A percentile compares a stretch with the other conserved stretches of the same genome.
phyloP scores from a whole-genome alignment of 1,284 basidiomycete species.

The Trametes sp. region DNA sequence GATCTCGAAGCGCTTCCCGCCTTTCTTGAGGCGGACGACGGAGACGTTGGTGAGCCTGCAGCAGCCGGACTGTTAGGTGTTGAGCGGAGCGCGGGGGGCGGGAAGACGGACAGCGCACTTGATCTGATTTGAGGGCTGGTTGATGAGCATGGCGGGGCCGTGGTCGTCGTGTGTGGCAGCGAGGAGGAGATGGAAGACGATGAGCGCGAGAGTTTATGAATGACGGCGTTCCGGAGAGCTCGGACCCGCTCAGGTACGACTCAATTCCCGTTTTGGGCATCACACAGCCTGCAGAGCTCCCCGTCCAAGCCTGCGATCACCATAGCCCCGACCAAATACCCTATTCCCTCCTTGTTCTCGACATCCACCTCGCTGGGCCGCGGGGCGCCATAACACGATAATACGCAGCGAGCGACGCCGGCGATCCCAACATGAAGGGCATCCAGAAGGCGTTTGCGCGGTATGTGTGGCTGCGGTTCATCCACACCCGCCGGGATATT shows the following conservation, averaged over 20 bases:
- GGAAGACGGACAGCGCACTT: slow-evolving; percentile 58
- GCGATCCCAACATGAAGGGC: slow-evolving; percentile 80
- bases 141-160: slow-evolving; percentile 57
- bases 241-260: slow-evolving; percentile 1
- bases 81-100: slow-evolving; percentile 8
- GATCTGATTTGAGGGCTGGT: slow-evolving; percentile 89
- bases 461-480: slow-evolving; percentile 48
- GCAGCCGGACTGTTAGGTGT: slow-evolving; percentile 24
- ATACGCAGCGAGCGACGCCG: too few relatives aligned
- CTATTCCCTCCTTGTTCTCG: neutral
- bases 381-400: too few relatives aligned
- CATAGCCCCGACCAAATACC: slow-evolving; percentile 7
- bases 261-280: slow-evolving; percentile 22
- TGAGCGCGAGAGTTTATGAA: neutral
- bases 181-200: neutral
- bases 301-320: slow-evolving; percentile 31
- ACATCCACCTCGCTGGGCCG: neutral
- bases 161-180: slow-evolving; percentile 1
- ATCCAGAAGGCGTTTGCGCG: slow-evolving; percentile 80
- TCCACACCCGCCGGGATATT: slow-evolving; percentile 3
- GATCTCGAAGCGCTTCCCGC: slow-evolving; percentile 98
- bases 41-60: slow-evolving; percentile 94
- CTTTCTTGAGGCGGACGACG: slow-evolving; percentile 94
- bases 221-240: slow-evolving; percentile 13
- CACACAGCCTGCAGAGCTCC: slow-evolving; percentile 18